Evolutionary conservation across 1,284 basidiomycete genomes (phyloP).

Genomic region (Trametes sp.): DNA sequence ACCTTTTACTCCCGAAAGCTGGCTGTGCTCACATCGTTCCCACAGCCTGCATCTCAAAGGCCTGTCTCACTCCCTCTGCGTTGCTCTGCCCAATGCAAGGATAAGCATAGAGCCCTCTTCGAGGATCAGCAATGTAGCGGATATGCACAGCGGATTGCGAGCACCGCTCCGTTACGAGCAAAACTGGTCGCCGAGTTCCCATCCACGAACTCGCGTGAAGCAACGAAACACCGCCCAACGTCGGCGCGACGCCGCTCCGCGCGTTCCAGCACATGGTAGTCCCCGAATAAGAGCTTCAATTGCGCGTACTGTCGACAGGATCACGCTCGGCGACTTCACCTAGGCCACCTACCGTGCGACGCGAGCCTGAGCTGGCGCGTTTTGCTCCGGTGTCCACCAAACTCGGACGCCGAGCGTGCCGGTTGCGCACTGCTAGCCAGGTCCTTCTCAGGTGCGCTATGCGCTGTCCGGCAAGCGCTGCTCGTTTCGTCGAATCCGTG

Average conservation of each 20-base stretch:
- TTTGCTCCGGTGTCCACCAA: background rate
- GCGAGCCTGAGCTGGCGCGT: background rate
- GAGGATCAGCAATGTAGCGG: too few species aligned
- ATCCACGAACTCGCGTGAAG: background rate
- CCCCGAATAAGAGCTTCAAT: background rate
- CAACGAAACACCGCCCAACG: background rate
- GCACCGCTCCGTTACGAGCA: too few species aligned
- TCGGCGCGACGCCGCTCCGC: background rate
- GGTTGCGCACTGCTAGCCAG: background rate
- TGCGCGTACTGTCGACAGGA: background rate
- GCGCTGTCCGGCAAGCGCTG: background rate
- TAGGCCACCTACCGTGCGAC: background rate
- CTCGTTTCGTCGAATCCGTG: background rate
- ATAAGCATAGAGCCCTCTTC: too few species aligned
- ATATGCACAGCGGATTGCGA: too few species aligned
- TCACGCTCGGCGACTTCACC: background rate
- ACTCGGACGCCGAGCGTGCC: background rate
- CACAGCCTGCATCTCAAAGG: background rate
- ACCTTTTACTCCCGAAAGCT: background rate
- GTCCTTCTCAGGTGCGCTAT: background rate
- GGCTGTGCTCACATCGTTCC: slow-evolving; percentile 1
- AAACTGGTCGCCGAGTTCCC: too few species aligned
- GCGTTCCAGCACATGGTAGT: background rate
- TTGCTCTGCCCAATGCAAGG: too few species aligned
- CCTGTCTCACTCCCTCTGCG: background rate